A percentile compares a stretch with the other conserved stretches of the same genome.
Conservation (phyloP, 495 filamentous ascomycete species). For the Parathielavia appendiculata region DNA sequence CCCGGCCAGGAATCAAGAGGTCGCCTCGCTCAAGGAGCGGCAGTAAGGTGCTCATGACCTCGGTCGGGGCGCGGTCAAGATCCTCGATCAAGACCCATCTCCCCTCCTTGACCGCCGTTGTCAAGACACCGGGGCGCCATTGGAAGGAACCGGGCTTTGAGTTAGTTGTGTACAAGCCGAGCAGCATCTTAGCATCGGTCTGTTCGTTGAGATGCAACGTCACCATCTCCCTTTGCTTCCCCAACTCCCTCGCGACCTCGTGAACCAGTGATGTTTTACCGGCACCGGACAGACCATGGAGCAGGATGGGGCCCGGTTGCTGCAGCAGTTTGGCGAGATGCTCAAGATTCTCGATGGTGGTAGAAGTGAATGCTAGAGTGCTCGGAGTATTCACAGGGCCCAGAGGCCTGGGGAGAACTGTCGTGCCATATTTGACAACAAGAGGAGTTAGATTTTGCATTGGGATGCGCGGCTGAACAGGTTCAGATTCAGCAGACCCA, state of each 20-base stretch:
- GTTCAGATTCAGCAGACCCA: slow-evolving; percentile 15
- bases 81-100: slow-evolving; percentile 97
- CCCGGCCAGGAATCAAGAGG: slow-evolving; percentile 78
- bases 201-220: slow-evolving; percentile 96
- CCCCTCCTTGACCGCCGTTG: slow-evolving; percentile 87
- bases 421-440: slow-evolving; percentile 48
- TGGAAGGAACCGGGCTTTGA: slow-evolving; percentile 80
- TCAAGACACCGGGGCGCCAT: slow-evolving; percentile 92
- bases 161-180: slow-evolving; percentile 86
- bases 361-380: slow-evolving; percentile 65
- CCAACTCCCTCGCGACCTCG: slow-evolving; percentile 71
- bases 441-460: slow-evolving; percentile 39
- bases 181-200: slow-evolving; percentile 89
- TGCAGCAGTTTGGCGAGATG: slow-evolving; percentile 62
- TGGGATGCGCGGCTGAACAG: slow-evolving; percentile 20
- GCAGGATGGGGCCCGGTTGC: slow-evolving; percentile 61
- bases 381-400: slow-evolving; percentile 46
- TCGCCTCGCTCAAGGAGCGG: slow-evolving; percentile 86
- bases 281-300: slow-evolving; percentile 78
- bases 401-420: slow-evolving; percentile 62
- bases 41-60: slow-evolving; percentile 84
- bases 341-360: slow-evolving; percentile 63
- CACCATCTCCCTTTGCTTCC: slow-evolving; percentile 69
- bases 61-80: slow-evolving; percentile 89
- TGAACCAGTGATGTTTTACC: slow-evolving; percentile 87